Percentiles rank a stretch among this genome's conserved stretches.
Conservation (phyloP, 2,329 filamentous ascomycete genomes). For the Venturia oleaginea region DNA sequence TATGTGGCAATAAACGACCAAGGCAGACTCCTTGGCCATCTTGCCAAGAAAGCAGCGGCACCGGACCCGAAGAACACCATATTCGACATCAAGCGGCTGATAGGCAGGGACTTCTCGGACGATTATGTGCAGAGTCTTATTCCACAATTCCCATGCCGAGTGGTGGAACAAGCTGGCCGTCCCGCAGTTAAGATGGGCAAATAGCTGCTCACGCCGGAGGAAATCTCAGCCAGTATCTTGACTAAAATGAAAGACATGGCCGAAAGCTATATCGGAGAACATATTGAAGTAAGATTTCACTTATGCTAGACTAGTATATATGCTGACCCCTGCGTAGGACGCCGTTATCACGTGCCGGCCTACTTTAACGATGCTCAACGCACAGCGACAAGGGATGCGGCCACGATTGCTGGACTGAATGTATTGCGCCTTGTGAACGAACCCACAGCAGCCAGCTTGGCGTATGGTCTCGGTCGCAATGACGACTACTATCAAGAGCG, state of each 20-base stretch:
- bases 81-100: conserved; percentile 77
- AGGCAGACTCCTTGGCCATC: neutral
- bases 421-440: conserved; percentile 7
- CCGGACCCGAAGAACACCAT: conserved; percentile 68
- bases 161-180: conserved; percentile 8
- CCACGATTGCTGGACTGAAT: conserved; percentile 6
- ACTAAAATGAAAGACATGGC: conserved; percentile 12
- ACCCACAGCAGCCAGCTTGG: conserved; percentile 10
- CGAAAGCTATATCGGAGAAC: conserved; percentile 11
- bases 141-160: conserved; percentile 13
- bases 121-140: conserved; percentile 11
- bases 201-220: conserved; percentile 6
- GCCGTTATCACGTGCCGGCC: conserved; percentile 13
- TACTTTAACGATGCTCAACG: conserved; percentile 12
- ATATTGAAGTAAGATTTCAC: neutral
- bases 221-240: conserved; percentile 12
- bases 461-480: conserved; percentile 2
- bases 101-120: conserved; percentile 73
- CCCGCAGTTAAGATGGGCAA: conserved; percentile 5
- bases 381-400: conserved; percentile 9
- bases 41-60: conserved; percentile 85
- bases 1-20: conserved; percentile 25
- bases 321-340: neutral
- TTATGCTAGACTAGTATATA: neutral
- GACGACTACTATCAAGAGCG: neutral